Evolutionary conservation across 768 basidiomycete genomes (phyloP), one percentile per base, ranked within the genome.

Genomic region (Obba rivulosa): DNA sequence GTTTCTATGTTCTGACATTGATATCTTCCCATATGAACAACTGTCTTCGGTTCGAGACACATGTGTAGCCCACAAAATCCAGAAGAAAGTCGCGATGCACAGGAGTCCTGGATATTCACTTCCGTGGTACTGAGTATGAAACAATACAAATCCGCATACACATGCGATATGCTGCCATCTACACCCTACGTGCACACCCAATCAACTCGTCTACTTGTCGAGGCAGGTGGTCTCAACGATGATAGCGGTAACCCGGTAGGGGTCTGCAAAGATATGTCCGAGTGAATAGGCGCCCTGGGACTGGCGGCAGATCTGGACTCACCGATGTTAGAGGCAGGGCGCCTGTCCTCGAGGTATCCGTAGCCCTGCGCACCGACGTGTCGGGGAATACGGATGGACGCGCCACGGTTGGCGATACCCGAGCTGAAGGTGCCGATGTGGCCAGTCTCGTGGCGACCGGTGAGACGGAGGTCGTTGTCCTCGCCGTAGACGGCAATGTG

Each of bases 241-340:
- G 66, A 89, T 90, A 59, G 77, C 67, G 22, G 92, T 95, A 53
- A 99, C 95, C 51, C 89, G 88, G 70, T 99, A 99, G 24, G 96
- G 92, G 69, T 98, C 90, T 92, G 43, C 35, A 43, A 28, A 35
- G 52, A 43, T 50, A 24, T 35, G 31, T 48, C 9, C 40, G 41
- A 14, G 21, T 8, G 8, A 31, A 3, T 50, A 46, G 49, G 25
- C 17, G 24, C 20, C 18, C 16, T 34, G n/a, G 17, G 24, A 20
- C 11, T 3, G 21, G 28, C 28, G 10, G 17, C 16, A 46, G 41
- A n/a, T 36, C 25, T 18, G 34, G n/a, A 68, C 81, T 38, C 69
- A 91, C 89, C 95, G 56, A 96, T 89, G 78, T 99, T 99, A 66
- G 94, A 96, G 49, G 95, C 95, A 22, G 96, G 96, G 54, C 95